phyloP scores from a whole-genome alignment of 2,329 filamentous ascomycete species.

The Incumbomyces lentus region DNA sequence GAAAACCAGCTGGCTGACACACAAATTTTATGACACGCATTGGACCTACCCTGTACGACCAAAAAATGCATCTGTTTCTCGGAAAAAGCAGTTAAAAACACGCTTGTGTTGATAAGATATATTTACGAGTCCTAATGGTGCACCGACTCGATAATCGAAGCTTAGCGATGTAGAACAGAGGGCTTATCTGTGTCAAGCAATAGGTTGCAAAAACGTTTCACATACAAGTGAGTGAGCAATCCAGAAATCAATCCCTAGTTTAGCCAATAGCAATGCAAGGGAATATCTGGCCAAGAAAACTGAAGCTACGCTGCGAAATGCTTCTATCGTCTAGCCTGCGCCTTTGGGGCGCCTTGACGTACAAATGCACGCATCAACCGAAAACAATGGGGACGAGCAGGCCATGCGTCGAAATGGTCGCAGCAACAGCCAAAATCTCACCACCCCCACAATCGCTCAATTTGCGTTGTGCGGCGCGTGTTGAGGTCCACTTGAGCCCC shows the following conservation, averaged over 20 bases:
- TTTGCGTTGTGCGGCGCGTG: neutral
- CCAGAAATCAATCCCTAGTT: neutral
- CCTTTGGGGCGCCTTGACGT: too few species aligned
- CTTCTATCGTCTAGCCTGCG: too few species aligned
- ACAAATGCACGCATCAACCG: too few species aligned
- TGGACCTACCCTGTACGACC: too few species aligned
- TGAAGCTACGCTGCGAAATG: neutral
- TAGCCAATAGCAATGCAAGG: neutral
- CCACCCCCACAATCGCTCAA: neutral
- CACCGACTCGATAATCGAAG: neutral
- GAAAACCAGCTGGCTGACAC: too few species aligned
- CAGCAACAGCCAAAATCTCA: slow-evolving; percentile 1
- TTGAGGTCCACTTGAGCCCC: neutral
- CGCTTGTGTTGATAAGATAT: too few species aligned
- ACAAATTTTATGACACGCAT: too few species aligned
- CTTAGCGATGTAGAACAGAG: neutral
- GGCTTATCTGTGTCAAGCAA: slow-evolving; percentile 1
- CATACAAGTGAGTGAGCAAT: neutral
- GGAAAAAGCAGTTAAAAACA: too few species aligned
- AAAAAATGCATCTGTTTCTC: too few species aligned
- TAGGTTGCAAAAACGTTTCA: neutral
- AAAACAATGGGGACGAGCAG: too few species aligned
- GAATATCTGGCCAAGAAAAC: slow-evolving; percentile 6
- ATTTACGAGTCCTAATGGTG: too few species aligned
- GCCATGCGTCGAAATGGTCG: too few species aligned